These are phyloP conservation scores for Suillus subaureus DNA, from an alignment of 768 basidiomycete genomes.

Conservation along the genomic window DNA sequence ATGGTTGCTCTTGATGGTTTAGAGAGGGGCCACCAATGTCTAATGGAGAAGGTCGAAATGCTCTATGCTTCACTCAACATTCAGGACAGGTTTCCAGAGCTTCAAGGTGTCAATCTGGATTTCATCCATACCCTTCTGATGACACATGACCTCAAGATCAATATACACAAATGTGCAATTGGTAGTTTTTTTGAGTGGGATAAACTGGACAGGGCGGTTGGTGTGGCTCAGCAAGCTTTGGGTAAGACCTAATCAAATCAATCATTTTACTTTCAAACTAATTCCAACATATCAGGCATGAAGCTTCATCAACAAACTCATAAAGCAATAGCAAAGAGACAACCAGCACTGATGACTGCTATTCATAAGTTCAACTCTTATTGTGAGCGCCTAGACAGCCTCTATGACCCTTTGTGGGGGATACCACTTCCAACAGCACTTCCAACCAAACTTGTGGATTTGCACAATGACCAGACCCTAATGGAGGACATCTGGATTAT, in stretches of 20 bases:
- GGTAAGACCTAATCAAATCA: constrained; percentile 24
- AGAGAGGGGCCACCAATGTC: constrained; percentile 2
- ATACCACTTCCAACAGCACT: constrained; percentile 38
- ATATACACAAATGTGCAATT: constrained; percentile 27
- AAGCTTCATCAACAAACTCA: too few relatives aligned
- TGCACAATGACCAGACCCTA: constrained; percentile 21
- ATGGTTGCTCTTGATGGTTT: constrained; percentile 22
- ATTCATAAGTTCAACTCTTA: constrained; percentile 33
- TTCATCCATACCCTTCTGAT: constrained; percentile 12
- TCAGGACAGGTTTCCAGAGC: constrained; percentile 12
- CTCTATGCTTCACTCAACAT: constrained; percentile 17
- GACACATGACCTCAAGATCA: constrained; percentile 27
- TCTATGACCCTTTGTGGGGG: constrained; percentile 23
- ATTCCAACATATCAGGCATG: constrained; percentile 21
- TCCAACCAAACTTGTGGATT: constrained; percentile 28
- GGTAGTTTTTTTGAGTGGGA: constrained; percentile 31
- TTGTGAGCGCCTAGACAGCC: constrained; percentile 23
- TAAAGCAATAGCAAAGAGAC: too few relatives aligned
- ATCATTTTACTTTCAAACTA: neutral
- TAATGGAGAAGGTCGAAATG: constrained; percentile 10
- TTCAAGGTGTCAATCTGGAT: constrained; percentile 11
- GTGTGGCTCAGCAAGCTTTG: constrained; percentile 20
- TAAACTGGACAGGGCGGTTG: constrained; percentile 17
- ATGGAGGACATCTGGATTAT: constrained; percentile 43
- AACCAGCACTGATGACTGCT: constrained; percentile 17